A percentile compares a stretch with the other conserved stretches of the same genome.
phyloP scores from a whole-genome alignment of 257 asterid genomes.

The Jacaranda copaia region DNA sequence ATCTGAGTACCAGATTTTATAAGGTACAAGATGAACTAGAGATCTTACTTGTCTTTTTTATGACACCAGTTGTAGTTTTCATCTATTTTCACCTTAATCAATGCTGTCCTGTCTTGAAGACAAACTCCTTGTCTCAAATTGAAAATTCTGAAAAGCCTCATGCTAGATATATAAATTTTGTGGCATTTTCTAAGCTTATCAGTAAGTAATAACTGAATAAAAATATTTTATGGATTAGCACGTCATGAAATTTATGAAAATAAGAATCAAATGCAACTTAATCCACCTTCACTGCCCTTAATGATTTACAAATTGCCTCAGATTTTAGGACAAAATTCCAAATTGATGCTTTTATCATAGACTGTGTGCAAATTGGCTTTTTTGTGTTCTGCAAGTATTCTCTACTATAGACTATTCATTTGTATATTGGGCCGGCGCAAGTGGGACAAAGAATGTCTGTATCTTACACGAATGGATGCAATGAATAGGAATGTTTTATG shows the following conservation, averaged over 20 bases:
- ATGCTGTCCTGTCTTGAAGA: background rate
- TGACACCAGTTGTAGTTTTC: background rate
- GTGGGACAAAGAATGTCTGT: slow-evolving; percentile 43
- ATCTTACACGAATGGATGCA: background rate
- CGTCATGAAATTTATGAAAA: background rate
- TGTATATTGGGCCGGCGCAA: slow-evolving; percentile 25
- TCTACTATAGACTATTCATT: too few species aligned
- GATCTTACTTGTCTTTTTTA: slow-evolving; percentile 3
- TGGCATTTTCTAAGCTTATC: background rate
- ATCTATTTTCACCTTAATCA: background rate
- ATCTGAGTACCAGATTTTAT: background rate
- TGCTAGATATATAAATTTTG: background rate
- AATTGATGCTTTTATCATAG: too few species aligned
- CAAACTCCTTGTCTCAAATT: background rate
- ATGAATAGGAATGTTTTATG: slow-evolving; percentile 23
- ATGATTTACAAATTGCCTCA: background rate
- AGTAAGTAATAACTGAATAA: background rate
- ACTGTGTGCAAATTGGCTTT: too few species aligned
- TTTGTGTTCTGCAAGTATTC: too few species aligned
- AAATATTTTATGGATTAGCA: background rate
- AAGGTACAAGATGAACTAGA: background rate
- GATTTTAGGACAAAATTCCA: background rate
- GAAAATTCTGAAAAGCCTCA: too few species aligned
- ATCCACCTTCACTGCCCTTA: background rate
- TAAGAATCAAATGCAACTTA: background rate